Conservation (phyloP, 805 yeast species). For the Kluyveromyces wickerhamii region DNA sequence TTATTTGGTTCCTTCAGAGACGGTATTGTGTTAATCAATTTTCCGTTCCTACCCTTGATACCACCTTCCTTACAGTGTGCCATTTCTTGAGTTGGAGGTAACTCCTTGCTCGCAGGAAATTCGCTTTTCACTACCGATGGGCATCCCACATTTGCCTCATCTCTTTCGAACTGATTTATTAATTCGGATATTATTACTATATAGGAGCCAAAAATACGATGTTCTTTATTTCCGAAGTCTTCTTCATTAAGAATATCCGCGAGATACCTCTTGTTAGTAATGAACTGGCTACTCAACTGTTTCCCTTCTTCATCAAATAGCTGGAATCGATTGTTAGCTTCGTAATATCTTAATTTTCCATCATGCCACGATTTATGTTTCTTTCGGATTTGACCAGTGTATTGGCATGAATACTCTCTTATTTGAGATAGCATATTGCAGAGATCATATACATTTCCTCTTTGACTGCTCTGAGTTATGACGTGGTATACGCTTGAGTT, state of each 20-base stretch:
- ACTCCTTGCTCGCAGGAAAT: too few species aligned
- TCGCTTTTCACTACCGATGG: neutral
- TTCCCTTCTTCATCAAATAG: slow-evolving; percentile 20
- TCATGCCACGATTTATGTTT: slow-evolving; percentile 31
- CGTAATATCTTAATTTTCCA: slow-evolving; percentile 22
- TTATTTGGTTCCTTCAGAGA: too few species aligned
- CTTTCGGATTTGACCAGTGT: slow-evolving; percentile 25
- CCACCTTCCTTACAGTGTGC: too few species aligned
- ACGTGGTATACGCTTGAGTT: too few species aligned
- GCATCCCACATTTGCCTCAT: too few species aligned
- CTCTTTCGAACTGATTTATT: neutral
- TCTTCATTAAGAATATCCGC: slow-evolving; percentile 14
- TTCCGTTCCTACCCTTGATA: too few species aligned
- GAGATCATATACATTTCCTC: too few species aligned
- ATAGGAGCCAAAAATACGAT: slow-evolving; percentile 21
- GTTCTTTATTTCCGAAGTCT: slow-evolving; percentile 21
- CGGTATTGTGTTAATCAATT: too few species aligned
- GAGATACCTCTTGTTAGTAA: slow-evolving; percentile 19
- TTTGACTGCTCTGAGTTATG: too few species aligned
- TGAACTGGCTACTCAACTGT: slow-evolving; percentile 18
- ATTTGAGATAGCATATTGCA: slow-evolving; percentile 14
- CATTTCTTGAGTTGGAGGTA: too few species aligned
- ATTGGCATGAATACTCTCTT: slow-evolving; percentile 25
- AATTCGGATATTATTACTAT: slow-evolving; percentile 12
- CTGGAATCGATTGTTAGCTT: slow-evolving; percentile 17